Percentiles rank a stretch among this genome's conserved stretches.
phyloP scores from a whole-genome alignment of 2,329 filamentous ascomycete genomes.

The Mycogone perniciosa region DNA sequence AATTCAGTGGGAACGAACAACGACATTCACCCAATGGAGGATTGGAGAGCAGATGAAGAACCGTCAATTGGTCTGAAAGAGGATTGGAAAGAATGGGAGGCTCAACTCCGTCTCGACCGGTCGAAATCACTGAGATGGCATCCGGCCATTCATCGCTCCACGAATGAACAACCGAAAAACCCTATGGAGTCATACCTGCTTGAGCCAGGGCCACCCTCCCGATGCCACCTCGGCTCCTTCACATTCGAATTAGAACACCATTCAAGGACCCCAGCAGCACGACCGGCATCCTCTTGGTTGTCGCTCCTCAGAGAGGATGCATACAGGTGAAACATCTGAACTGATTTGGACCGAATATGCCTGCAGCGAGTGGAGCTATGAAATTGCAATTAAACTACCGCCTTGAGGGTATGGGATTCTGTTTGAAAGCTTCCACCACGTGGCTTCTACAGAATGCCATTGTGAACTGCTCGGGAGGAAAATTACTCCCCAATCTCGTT shows the following conservation, averaged over 20 bases:
- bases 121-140: constrained; percentile 23
- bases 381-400: background rate
- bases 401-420: no score
- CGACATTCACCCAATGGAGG: background rate
- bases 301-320: no score
- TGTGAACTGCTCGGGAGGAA: no score
- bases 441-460: no score
- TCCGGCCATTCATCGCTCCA: constrained; percentile 14
- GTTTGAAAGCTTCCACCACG: no score
- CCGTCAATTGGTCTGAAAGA: constrained; percentile 18
- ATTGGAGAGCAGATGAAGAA: constrained; percentile 1
- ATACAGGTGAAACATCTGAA: no score
- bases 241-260: constrained; percentile 1
- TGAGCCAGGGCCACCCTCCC: background rate
- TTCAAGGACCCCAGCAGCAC: background rate
- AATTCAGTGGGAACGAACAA: constrained; percentile 2
- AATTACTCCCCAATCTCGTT: constrained; percentile 41
- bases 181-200: constrained; percentile 2
- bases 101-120: constrained; percentile 25
- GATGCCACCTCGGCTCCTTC: background rate
- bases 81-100: constrained; percentile 37
- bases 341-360: no score
- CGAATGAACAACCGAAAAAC: background rate
- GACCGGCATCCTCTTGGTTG: constrained; percentile 1
- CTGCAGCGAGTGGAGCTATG: background rate